Base-by-base conservation (phyloP, 495 filamentous ascomycete species). In the Penicillium roqueforti region DNA sequence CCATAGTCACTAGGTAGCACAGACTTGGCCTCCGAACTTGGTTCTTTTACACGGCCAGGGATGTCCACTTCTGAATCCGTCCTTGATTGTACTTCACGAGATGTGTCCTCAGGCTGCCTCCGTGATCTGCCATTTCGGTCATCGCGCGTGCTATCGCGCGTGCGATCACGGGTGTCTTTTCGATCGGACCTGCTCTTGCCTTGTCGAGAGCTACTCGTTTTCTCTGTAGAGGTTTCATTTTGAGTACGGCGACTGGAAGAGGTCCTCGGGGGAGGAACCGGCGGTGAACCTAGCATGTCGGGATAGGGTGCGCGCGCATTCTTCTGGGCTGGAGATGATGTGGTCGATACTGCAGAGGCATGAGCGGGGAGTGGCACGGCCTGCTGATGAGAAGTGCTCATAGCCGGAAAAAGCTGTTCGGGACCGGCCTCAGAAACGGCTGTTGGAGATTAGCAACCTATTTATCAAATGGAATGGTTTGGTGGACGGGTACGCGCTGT, bases 1-100 rank as follows among this genome's bases (percentile, higher is more conserved):
- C 83, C 79, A 18, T 89, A 88, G 59, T 95, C 89, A 45, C 86
- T 87, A 47, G 92, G 80, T 56, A 91, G 68, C 13, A 93, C 80
- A 36, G 87, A 82, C 61, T 89, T 88, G 55, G 95, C 83, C 19
- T 95, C 82, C 6, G 73, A 54, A 47, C 68, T 77, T 3, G 70
- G 67, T 60, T 77, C 74, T 41, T 69, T 73, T 45, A 64, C 57
- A 46, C 58, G 59, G 11, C 51, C 63, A 7, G 64, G 49, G 14
- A 58, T 40, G 23, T 69, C 73, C 57, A 68, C 59, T 28, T 43
- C 44, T 29, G 51, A 50, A 7, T 73, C 60, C 23, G 54, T 48
- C 43, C 42, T 60, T 38, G 56, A 58, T 13, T 54, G 56, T 16
- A 36, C 37, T 16, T 64, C 66, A 10, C 59, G 54, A 7, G 67